Base-by-base conservation (phyloP, 2,329 filamentous ascomycete species). In the Macrophomina phaseolina region DNA sequence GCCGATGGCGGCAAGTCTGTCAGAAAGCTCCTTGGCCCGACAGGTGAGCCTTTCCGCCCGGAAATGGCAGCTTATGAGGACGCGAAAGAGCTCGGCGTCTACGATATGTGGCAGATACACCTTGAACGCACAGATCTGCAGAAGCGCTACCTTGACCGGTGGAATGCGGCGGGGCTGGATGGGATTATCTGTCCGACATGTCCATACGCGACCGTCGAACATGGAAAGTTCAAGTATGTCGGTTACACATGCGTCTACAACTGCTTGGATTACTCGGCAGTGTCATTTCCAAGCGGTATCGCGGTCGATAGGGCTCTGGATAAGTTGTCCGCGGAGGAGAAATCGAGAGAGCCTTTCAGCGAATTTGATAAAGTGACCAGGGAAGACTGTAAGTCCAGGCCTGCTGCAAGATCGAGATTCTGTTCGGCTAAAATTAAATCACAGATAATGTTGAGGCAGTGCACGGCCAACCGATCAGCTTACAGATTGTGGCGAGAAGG, bases 1-100 rank as follows among this genome's bases (percentile, higher is more conserved):
- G 81, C 82, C 11, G 84, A 86, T 66, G 84, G 84, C n/a, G 84
- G 82, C 1, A 82, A 82, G 67, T 81, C 79, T 11, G 75, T 85
- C 3, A 61, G 74, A 60, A 75, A 77, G 12, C 75, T 83, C 53
- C 74, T 84, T 3, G 75, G 75, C 12, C 76, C 78, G 0, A 79
- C 78, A 0, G 71, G 72, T 6, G 82, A 84, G 69, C 82, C 82
- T 1, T 80, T 80, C 67, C 78, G 83, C 9, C 82, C 83, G 0
- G 83, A 86, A 68, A 84, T 86, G 82, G 67, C 76, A 23, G 63
- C 67, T 1, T 85, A 85, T 67, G 74, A 75, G 58, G 69, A 78
- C 0, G 81, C 83, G 0, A 72, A 70, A 7, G 83, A 85, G 52
- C 67, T 82, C 1, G 81, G 82, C 0, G 76, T 78, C 0, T 69